Conservation (phyloP, 306 rosid species). For the Notholithocarpus densiflorus region DNA sequence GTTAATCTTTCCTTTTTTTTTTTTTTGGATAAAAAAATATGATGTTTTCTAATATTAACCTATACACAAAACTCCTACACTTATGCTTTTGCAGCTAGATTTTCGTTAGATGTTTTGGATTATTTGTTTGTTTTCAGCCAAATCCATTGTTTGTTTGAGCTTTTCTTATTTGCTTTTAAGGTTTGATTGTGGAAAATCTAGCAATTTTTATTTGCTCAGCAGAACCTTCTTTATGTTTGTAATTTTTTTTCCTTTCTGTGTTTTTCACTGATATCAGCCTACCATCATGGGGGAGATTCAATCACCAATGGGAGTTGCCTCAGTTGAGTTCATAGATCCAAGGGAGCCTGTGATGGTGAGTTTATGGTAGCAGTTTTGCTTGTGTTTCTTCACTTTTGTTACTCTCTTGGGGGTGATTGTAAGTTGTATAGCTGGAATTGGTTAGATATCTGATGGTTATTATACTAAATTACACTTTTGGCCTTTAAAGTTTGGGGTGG, state of each 20-base stretch:
- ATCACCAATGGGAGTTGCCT: slow-evolving; percentile 85
- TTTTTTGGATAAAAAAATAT: neutral
- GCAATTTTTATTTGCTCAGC: neutral
- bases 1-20: neutral
- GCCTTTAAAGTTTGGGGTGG: too few species aligned
- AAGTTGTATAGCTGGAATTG: neutral
- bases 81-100: neutral
- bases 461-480: neutral
- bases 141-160: neutral
- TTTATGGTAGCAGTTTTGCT: slow-evolving; percentile 18
- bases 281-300: slow-evolving; percentile 80
- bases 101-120: neutral
- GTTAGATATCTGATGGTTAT: neutral
- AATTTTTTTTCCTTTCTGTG: neutral
- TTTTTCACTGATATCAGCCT: slow-evolving; percentile 49
- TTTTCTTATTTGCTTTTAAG: neutral
- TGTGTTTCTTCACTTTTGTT: neutral
- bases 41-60: neutral
- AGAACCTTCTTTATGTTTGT: neutral
- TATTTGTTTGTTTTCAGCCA: neutral
- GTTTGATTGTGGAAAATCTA: neutral
- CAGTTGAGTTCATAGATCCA: slow-evolving; percentile 90
- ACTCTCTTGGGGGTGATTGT: neutral
- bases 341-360: slow-evolving; percentile 87
- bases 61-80: neutral